These are phyloP conservation scores for Apiospora phragmitis DNA, from an alignment of 2,329 filamentous ascomycete genomes.

Conservation along the genomic window DNA sequence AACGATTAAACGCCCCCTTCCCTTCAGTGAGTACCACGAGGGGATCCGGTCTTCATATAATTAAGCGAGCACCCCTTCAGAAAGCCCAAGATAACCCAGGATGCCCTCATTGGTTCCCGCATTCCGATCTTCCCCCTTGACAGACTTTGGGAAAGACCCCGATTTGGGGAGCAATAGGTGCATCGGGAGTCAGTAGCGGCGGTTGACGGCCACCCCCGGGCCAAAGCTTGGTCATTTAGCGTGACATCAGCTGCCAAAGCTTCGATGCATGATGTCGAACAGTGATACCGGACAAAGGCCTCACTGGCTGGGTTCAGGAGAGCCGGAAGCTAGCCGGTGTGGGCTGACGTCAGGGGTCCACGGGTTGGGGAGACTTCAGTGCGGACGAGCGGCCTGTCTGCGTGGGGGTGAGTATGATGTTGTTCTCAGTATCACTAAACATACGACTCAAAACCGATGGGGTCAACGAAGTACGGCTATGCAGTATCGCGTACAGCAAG, in stretches of 20 bases:
- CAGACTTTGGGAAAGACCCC: background rate
- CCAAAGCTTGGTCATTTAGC: background rate
- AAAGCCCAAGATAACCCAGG: background rate
- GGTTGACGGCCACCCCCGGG: background rate
- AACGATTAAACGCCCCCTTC: background rate
- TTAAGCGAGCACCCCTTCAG: background rate
- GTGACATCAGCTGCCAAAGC: background rate
- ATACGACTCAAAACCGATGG: background rate
- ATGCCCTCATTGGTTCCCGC: background rate
- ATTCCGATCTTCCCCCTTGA: background rate
- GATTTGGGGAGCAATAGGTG: background rate
- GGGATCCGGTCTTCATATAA: background rate
- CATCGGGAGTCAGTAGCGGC: background rate
- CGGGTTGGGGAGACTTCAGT: background rate
- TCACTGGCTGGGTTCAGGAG: background rate
- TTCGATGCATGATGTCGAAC: background rate
- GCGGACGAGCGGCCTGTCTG: background rate
- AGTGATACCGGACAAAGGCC: background rate
- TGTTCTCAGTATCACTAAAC: background rate
- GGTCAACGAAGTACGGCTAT: background rate
- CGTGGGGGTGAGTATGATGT: background rate
- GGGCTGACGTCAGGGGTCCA: background rate
- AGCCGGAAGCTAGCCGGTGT: background rate
- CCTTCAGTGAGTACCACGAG: background rate
- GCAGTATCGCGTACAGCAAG: background rate